Base-by-base conservation (phyloP, 1,284 basidiomycete species). In the Stereum hirsutum region DNA sequence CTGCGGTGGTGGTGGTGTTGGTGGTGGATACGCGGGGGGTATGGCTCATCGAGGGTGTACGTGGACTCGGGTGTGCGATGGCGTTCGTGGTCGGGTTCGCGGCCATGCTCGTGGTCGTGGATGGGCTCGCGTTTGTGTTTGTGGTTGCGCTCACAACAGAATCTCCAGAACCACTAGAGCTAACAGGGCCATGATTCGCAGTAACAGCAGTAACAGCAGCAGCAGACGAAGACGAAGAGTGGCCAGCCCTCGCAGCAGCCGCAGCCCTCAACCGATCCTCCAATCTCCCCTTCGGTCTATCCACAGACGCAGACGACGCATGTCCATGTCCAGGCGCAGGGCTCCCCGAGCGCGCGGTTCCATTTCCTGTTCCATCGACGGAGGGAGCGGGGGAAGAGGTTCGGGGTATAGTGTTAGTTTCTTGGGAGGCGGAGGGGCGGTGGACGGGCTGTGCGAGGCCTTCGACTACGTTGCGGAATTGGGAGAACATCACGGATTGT, bases 191-290 rank as follows among this genome's bases (percentile, higher is more conserved):
- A n/a, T n/a, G n/a, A n/a, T n/a, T n/a, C n/a, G n/a, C n/a, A n/a
- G n/a, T n/a, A n/a, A n/a, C n/a, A n/a, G n/a, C n/a, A n/a, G n/a
- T n/a, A n/a, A n/a, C n/a, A n/a, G n/a, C n/a, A n/a, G n/a, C n/a
- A n/a, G n/a, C n/a, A n/a, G n/a, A n/a, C n/a, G n/a, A n/a, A n/a
- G n/a, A n/a, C n/a, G n/a, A n/a, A n/a, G n/a, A n/a, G n/a, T n/a
- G n/a, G n/a, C n/a, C n/a, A n/a, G n/a, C n/a, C n/a, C n/a, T n/a
- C n/a, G n/a, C n/a, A n/a, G n/a, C n/a, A n/a, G n/a, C n/a, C n/a
- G n/a, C n/a, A n/a, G n/a, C n/a, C n/a, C n/a, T n/a, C 12, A 89
- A 61, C 37, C 86, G 70, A 44, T 89, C 85, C 59, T 89, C 85
- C 0, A 88, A 65, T 8, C 72, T 79, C 4, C 38, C 35, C 17